Evolutionary conservation across 2,329 filamentous ascomycete species (phyloP).

Genomic region (Paracamarosporium sp.): DNA sequence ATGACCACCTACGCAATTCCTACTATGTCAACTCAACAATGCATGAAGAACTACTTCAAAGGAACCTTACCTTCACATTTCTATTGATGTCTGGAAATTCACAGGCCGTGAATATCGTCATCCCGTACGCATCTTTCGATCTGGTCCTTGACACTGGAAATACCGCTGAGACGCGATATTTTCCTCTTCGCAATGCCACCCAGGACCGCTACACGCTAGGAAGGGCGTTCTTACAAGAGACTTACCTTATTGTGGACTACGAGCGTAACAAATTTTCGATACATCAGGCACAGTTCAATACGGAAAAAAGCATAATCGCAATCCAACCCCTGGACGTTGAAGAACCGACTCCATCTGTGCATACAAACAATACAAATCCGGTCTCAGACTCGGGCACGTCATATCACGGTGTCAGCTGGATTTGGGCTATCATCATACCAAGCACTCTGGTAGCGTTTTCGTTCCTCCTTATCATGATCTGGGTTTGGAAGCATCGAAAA

Average conservation of each 20-base stretch:
- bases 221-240: conserved; percentile 73
- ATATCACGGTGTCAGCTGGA: not conserved
- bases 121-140: conserved; percentile 59
- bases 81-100: conserved; percentile 44
- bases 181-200: conserved; percentile 66
- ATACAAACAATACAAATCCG: too few relatives aligned
- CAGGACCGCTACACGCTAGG: conserved; percentile 67
- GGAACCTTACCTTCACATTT: conserved; percentile 54
- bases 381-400: too few relatives aligned
- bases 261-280: conserved; percentile 56
- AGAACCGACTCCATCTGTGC: too few relatives aligned
- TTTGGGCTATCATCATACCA: not conserved
- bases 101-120: conserved; percentile 49
- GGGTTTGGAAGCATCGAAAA: not conserved
- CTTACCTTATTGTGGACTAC: conserved; percentile 59
- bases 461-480: not conserved
- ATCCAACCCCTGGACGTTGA: too few relatives aligned
- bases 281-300: not conserved
- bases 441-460: not conserved
- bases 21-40: conserved; percentile 61
- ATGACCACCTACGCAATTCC: not conserved
- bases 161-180: conserved; percentile 64
- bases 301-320: not conserved
- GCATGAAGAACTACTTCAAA: conserved; percentile 59
- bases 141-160: conserved; percentile 26